Percentiles rank a stretch among this genome's conserved stretches.
Conservation (phyloP, 495 filamentous ascomycete species). For the Saxophila tyrrhenica region DNA sequence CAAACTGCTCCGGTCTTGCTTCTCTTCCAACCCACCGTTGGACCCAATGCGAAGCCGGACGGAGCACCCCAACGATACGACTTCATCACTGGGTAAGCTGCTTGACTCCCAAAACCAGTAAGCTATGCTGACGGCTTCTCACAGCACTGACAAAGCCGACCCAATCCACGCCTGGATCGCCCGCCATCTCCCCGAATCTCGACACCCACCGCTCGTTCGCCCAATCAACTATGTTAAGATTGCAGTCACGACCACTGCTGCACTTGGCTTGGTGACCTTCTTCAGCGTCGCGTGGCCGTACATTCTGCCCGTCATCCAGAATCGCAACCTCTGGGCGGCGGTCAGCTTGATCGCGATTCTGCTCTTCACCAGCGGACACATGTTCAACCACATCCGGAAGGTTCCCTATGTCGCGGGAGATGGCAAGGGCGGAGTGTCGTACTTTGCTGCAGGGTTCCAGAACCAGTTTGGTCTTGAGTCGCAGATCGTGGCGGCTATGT, state of each 20-base stretch:
- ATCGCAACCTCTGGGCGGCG: constrained; percentile 87
- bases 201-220: constrained; percentile 63
- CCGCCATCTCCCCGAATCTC: constrained; percentile 60
- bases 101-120: neutral
- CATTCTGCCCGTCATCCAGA: constrained; percentile 75
- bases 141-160: constrained; percentile 63
- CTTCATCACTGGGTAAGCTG: constrained; percentile 63
- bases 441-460: constrained; percentile 88
- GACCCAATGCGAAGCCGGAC: constrained; percentile 65
- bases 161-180: constrained; percentile 65
- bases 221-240: constrained; percentile 80
- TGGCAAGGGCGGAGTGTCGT: constrained; percentile 73
- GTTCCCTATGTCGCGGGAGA: constrained; percentile 90
- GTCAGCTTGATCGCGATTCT: constrained; percentile 81
- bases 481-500: constrained; percentile 89
- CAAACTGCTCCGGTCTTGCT: constrained; percentile 90
- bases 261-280: constrained; percentile 56
- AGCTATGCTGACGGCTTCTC: neutral
- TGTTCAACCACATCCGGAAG: constrained; percentile 98
- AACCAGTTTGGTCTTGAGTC: constrained; percentile 95
- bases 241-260: constrained; percentile 50
- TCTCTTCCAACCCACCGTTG: constrained; percentile 75
- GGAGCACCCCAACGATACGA: constrained; percentile 69
- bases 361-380: constrained; percentile 91
- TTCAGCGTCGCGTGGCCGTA: constrained; percentile 70